Evolutionary conservation across 225 moss, liverwort and hornwort species (phyloP).

Genomic region (Pseudoscleropodium purum): DNA sequence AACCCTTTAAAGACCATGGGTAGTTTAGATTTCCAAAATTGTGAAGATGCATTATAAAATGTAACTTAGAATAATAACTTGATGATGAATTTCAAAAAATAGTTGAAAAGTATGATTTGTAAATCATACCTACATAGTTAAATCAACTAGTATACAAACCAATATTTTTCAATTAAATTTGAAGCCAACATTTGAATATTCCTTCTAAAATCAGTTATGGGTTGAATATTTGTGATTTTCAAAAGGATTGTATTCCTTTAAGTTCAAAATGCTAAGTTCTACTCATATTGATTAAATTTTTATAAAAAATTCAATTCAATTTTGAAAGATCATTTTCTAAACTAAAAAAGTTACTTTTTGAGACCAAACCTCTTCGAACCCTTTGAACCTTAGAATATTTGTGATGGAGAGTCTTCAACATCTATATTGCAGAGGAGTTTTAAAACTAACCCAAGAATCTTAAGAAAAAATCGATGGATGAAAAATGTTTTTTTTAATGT

Average conservation of each 20-base stretch:
- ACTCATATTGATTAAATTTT: not conserved
- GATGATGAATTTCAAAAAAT: not conserved
- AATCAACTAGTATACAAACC: not conserved
- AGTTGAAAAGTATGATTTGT: not conserved
- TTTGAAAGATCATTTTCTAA: not conserved
- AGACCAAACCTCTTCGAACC: rapidly evolving
- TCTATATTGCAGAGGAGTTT: not conserved
- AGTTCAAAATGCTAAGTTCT: not conserved
- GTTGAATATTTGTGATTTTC: not conserved
- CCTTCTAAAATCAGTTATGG: not conserved
- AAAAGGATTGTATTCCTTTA: not conserved
- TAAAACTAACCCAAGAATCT: not conserved
- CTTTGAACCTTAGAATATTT: not conserved
- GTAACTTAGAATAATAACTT: not conserved
- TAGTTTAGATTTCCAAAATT: not conserved
- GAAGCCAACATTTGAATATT: not conserved
- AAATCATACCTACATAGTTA: rapidly evolving
- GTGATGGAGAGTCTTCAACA: not conserved
- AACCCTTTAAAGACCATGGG: rapidly evolving
- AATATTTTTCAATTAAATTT: not conserved
- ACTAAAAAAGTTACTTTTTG: not conserved
- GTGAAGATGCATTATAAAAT: not conserved
- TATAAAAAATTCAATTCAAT: too few species aligned
- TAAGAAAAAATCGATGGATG: rapidly evolving
- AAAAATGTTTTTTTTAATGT: too few species aligned